Evolutionary conservation across 805 yeast species (phyloP), one percentile per base, ranked within the genome.

Genomic region (Metschnikowia similis): DNA sequence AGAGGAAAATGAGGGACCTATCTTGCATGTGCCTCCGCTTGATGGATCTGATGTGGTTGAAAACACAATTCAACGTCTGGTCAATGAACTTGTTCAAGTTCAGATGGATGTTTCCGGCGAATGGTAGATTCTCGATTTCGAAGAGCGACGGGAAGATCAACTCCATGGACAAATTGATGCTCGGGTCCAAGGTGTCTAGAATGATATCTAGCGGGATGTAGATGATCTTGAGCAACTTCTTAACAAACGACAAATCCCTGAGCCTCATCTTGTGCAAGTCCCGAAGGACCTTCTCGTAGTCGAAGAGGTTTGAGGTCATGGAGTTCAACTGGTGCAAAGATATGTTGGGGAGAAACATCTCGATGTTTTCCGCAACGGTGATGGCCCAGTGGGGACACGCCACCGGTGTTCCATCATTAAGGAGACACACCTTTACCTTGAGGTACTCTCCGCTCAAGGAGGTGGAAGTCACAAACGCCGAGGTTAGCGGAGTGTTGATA

Each of bases 381-480:
- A 87, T 67, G 31, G 79, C 70, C 79, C 86, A 79, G 31, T 72
- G 69, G 1, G 95, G 95, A 53, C 90, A 83, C 2, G 87, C 87
- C 26, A 92, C 79, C 0, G 97, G 92, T 0, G 92, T 87, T 9
- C 92, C 89, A 70, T 94, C 98, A 51, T 81, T 78, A 21, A 92
- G 75, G 29, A 86, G 64, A 51, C 89, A 86, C 1, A 92, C 83
- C 51, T 79, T 81, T 16, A 88, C 68, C 41, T 86, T 78, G 38
- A 83, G 74, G 63, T 89, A 94, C 48, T 81, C 84, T 11, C 98
- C 98, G 26, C 84, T 79, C 47, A 94, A 71, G 1, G 97, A 90
- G 0, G 97, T 89, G 0, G 96, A 90, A 0, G 97, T 91, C 13
- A 92, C 96, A 62, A 89, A 82, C 11, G 94, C 84, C 37, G 84